phyloP scores from a whole-genome alignment of 352 stramenopile species.

The Globisporangium megalacanthum region DNA sequence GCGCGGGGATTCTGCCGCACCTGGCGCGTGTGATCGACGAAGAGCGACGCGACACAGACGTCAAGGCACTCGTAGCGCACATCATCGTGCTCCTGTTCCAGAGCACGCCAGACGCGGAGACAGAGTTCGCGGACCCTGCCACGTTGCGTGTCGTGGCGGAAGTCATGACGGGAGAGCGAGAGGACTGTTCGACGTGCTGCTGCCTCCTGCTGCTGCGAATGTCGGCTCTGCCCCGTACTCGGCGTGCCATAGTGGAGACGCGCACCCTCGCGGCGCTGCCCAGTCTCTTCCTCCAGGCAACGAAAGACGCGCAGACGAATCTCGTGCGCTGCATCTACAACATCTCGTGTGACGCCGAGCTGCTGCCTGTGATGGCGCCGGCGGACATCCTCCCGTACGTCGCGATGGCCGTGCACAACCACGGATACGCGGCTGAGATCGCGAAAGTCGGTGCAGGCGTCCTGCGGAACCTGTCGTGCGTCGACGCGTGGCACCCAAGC shows the following conservation, averaged over 20 bases:
- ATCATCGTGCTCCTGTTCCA: conserved; percentile 29
- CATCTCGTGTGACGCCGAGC: conserved; percentile 33
- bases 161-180: conserved; percentile 15
- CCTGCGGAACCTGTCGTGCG: conserved; percentile 51
- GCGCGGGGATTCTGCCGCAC: conserved; percentile 20
- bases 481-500: conserved; percentile 22
- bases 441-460: conserved; percentile 22
- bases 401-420: conserved; percentile 14
- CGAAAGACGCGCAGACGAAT: conserved; percentile 27
- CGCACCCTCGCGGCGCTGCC: conserved; percentile 20
- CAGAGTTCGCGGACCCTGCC: conserved; percentile 26
- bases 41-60: conserved; percentile 12
- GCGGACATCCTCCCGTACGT: conserved; percentile 21
- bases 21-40: conserved; percentile 25
- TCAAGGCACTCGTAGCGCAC: conserved; percentile 18
- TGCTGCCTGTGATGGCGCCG: conserved; percentile 21
- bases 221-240: conserved; percentile 38
- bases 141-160: conserved; percentile 17
- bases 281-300: conserved; percentile 25
- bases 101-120: conserved; percentile 18
- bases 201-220: conserved; percentile 52
- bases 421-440: conserved; percentile 16
- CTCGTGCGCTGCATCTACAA: conserved; percentile 63
- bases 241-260: conserved; percentile 15
- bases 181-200: conserved; percentile 36